Base-by-base conservation (phyloP, 1,284 basidiomycete genomes). In the Tylopilus sp. region DNA sequence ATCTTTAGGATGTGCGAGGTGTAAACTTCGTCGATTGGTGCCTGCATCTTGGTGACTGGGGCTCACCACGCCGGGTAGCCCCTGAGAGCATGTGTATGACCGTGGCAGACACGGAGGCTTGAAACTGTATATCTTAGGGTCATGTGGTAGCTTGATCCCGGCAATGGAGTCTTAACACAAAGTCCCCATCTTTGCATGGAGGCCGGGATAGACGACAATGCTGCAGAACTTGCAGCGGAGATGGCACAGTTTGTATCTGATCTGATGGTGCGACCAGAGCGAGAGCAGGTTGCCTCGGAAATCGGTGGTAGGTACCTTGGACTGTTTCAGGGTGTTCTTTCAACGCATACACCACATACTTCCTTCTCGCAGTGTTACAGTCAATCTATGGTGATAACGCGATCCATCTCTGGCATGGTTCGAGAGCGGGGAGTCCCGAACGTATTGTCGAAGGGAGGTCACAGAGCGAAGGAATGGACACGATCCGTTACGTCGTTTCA, bases 341-440 rank as follows among this genome's bases (percentile, higher is more conserved):
- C 41, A 35, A 26, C 35, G 25, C 41, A 30, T 28, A 7, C 23
- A 33, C 25, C 30, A 34, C 53, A 54, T 53, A 49, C 46, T 54
- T 52, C 38, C 49, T 28, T 13, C 25, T 53, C 57, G 31, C 64
- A 87, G 89, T 89, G 15, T 74, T 95, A 6, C 81, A 83, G 59
- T 88, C 89, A 13, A 95, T 95, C 61, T 94, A 93, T 60, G 87
- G 89, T 28, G 80, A 86, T 13, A 71, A 78, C 25, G 71, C 82
- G 7, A 72, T 92, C 26, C 72, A 70, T 16, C 61, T 81, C 23
- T 87, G 81, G 79, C 70, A 67, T 46, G 69, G 72, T 42, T 59
- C 59, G 50, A 63, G 55, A 59, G 59, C 43, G 54, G 65, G 10
- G 49, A 57, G 63, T 53, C 51, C 60, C 21, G 55, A 51, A 10